A percentile compares a stretch with the other conserved stretches of the same genome.
phyloP scores from a whole-genome alignment of 1,284 basidiomycete genomes.

The Sutorius eximius region DNA sequence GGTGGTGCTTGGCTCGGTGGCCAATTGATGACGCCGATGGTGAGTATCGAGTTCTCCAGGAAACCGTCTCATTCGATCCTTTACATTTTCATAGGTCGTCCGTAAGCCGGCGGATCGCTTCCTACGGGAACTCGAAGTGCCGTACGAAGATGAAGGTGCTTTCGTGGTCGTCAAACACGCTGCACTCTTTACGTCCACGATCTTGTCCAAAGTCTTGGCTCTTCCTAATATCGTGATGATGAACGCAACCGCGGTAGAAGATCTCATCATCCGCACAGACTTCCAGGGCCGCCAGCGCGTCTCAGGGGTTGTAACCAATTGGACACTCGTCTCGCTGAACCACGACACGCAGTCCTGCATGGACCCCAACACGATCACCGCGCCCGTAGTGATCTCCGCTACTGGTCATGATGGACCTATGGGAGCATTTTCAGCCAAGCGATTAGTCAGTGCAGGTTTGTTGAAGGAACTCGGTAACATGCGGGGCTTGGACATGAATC shows the following conservation, averaged over 20 bases:
- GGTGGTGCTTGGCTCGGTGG: constrained; percentile 81
- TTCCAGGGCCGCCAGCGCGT: constrained; percentile 63
- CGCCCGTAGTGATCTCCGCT: constrained; percentile 70
- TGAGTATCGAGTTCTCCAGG: constrained; percentile 21
- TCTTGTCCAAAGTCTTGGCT: constrained; percentile 72
- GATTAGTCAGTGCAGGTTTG: constrained; percentile 75
- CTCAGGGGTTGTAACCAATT: constrained; percentile 85
- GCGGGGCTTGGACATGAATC: constrained; percentile 77
- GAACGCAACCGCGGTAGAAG: constrained; percentile 79
- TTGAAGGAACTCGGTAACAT: constrained; percentile 81
- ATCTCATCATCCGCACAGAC: constrained; percentile 69
- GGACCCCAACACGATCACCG: constrained; percentile 85
- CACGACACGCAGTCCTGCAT: constrained; percentile 84
- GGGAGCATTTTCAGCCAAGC: constrained; percentile 84
- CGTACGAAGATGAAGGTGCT: constrained; percentile 79
- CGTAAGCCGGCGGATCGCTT: constrained; percentile 81
- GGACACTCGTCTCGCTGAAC: constrained; percentile 80
- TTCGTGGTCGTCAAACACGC: constrained; percentile 84
- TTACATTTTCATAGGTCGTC: constrained; percentile 51
- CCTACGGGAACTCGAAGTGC: constrained; percentile 70
- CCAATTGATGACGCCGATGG: constrained; percentile 85
- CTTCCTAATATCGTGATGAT: constrained; percentile 75
- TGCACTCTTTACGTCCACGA: constrained; percentile 79
- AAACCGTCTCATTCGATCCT: background rate
- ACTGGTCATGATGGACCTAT: constrained; percentile 83